A percentile compares a stretch with the other conserved stretches of the same genome.
Evolutionary conservation across 2,329 filamentous ascomycete genomes (phyloP).

Genomic region (Fusarium aywerte): DNA sequence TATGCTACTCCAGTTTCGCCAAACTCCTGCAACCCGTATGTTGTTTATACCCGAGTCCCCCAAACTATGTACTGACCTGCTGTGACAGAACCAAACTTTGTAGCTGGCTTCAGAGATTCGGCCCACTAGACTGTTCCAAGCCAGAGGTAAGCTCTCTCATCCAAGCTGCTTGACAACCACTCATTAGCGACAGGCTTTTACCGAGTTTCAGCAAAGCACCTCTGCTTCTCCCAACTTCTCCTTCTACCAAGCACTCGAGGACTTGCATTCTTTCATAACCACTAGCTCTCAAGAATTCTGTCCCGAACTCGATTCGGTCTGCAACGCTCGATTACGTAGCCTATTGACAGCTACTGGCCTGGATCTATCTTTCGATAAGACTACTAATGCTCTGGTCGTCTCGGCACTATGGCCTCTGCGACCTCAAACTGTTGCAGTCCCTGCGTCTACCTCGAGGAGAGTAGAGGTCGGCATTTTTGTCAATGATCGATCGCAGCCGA

Average conservation of each 20-base stretch:
- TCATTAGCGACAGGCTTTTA: slow-evolving; percentile 65
- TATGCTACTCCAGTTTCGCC: slow-evolving; percentile 71
- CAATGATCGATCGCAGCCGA: slow-evolving; percentile 65
- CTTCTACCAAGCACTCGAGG: slow-evolving; percentile 74
- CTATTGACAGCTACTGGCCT: slow-evolving; percentile 68
- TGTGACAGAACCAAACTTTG: slow-evolving; percentile 63
- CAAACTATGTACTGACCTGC: slow-evolving; percentile 3
- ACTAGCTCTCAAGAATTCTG: slow-evolving; percentile 67
- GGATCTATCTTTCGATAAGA: slow-evolving; percentile 81
- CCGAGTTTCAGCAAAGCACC: slow-evolving; percentile 54
- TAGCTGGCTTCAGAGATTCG: slow-evolving; percentile 68
- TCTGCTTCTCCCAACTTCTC: slow-evolving; percentile 68
- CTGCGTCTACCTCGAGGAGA: slow-evolving; percentile 60
- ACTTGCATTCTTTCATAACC: slow-evolving; percentile 63
- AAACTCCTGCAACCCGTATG: slow-evolving; percentile 38
- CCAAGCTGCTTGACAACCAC: neutral
- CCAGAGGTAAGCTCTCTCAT: slow-evolving; percentile 41
- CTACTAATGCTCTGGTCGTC: slow-evolving; percentile 72
- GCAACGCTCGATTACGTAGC: slow-evolving; percentile 58
- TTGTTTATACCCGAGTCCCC: slow-evolving; percentile 1
- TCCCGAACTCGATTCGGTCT: slow-evolving; percentile 56
- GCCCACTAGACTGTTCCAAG: slow-evolving; percentile 63
- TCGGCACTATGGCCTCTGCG: slow-evolving; percentile 71
- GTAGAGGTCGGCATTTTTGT: slow-evolving; percentile 86
- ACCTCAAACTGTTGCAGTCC: slow-evolving; percentile 54